These are phyloP conservation scores for Friedmanniomyces simplex DNA, from an alignment of 495 filamentous ascomycete species.

Conservation along the genomic window DNA sequence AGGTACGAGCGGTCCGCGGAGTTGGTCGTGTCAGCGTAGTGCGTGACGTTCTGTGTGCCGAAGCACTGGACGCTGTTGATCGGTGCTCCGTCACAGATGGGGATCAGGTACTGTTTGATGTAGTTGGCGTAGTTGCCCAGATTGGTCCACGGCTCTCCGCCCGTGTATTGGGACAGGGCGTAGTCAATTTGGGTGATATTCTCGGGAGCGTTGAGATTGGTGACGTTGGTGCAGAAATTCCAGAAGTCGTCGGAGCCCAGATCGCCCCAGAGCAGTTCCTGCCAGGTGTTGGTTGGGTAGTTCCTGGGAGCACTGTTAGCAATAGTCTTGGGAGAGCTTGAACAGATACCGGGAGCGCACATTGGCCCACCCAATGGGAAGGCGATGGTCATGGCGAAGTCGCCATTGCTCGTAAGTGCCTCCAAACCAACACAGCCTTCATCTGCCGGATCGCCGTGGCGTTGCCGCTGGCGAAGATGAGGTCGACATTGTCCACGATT, in stretches of 20 bases:
- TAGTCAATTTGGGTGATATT: slow-evolving; percentile 36
- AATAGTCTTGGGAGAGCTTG: background rate
- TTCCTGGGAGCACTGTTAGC: slow-evolving; percentile 34
- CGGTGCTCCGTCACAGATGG: slow-evolving; percentile 34
- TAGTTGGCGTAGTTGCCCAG: slow-evolving; percentile 41
- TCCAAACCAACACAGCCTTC: slow-evolving; percentile 36
- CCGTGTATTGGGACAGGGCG: slow-evolving; percentile 35
- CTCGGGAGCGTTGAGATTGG: slow-evolving; percentile 35
- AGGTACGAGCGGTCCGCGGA: slow-evolving; percentile 34
- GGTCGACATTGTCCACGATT: slow-evolving; percentile 38
- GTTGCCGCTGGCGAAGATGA: slow-evolving; percentile 29
- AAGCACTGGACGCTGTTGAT: slow-evolving; percentile 37
- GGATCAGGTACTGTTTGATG: slow-evolving; percentile 34
- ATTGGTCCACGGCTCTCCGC: slow-evolving; percentile 39
- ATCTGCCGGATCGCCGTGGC: slow-evolving; percentile 31
- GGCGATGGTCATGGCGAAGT: slow-evolving; percentile 39
- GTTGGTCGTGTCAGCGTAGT: slow-evolving; percentile 27
- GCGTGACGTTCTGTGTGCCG: slow-evolving; percentile 34
- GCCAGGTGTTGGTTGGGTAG: slow-evolving; percentile 41
- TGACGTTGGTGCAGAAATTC: slow-evolving; percentile 41
- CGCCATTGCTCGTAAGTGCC: slow-evolving; percentile 28
- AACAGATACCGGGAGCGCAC: too few species aligned
- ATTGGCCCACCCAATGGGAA: slow-evolving; percentile 18
- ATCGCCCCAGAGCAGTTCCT: slow-evolving; percentile 40
- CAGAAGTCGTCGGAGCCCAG: slow-evolving; percentile 35